Evolutionary conservation across 129 eudicot genomes (phyloP), one percentile per base, ranked within the genome.

Genomic region (Escallonia rubra): DNA sequence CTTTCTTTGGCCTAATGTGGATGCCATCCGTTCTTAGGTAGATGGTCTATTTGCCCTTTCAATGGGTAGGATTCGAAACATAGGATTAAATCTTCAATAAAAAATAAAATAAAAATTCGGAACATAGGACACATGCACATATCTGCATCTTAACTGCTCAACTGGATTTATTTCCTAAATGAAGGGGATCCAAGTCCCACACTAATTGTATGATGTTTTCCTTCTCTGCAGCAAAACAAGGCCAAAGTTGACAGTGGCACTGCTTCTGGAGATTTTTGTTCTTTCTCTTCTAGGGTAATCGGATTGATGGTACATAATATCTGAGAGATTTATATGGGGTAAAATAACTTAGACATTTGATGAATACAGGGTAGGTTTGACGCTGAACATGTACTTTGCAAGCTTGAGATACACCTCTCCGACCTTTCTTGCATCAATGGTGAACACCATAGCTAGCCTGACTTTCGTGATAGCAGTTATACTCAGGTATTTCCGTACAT

Each of bases 401-500:
- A 87, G 95, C 79, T 48, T 87, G 74, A 79, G 70, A 60, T 80
- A 68, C 77, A 87, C 95, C 38, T 83, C 95, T 54, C 87, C 95
- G 2, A 83, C 90, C 2, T 75, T 83, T 15, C 77, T 87, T 55
- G 81, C 95, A 72, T 81, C 90, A 45, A 74, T 87, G 83, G 78
- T 81, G 66, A 87, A 87, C 64, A 81, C 95, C n/a, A 77, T 87
- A 72, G 83, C 95, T 66, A 72, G 79, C 79, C 43, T 87, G 39
- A 87, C 95, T 38, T 87, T 87, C 63, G 75, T 83, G 11, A 68
- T 83, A 3, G 95, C 95, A 60, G 74, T 87, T 60, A 64, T 67
- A 59, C 78, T 87, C 42, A 79, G 90, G 95, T 87, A 76, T 23
- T 23, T 23, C 34, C 34, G 1, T 23, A 23, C 34, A 23, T 23